Base-by-base conservation (phyloP, 164 flowering plant genomes). In the Taxillus chinensis region DNA sequence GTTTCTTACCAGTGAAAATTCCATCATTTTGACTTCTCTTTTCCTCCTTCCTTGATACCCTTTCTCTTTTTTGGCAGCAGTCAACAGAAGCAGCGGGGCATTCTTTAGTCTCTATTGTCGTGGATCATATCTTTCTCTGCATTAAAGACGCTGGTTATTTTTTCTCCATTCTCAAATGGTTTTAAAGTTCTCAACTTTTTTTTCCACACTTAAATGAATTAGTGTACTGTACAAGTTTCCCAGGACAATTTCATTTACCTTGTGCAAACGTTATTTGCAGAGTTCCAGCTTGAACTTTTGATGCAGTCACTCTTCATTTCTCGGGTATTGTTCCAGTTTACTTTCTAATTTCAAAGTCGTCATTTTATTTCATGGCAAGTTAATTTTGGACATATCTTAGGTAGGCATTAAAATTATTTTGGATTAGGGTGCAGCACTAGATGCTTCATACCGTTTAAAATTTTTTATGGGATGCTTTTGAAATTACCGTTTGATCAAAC, bases 231-330 rank as follows among this genome's bases (percentile, higher is more conserved):
- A 43, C 10, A 43, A 14, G 56, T 5, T 43, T 38, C 39, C 41
- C 38, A 0, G 58, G 39, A 2, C 4, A 51, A 7, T 27, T 42
- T 41, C 62, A 27, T 27, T 45, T 60, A 55, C 48, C 8, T 53
- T 17, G 41, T 48, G 59, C 6, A 17, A 9, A 3, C 42, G 3
- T 48, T 71, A 49, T 61, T 62, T 81, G 73, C 91, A 93, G 99
- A 89, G 61, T 93, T 93, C 71, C 95, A 79, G 82, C 95, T 93
- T 55, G 99, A 93, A 68, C 86, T 93, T 73, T 73, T 93, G 78
- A 86, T 89, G 96, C 99, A 93, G 75, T 93, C 99, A 16, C 91
- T 93, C 62, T 63, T 67, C 62, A 89, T 90, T 73, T 90, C 97
- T 63, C 92, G 99, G 90, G 99, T 93, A 83, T 27, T 57, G 39